These are phyloP conservation scores for Xylaria longipes DNA, from an alignment of 495 filamentous ascomycete species.

Conservation along the genomic window DNA sequence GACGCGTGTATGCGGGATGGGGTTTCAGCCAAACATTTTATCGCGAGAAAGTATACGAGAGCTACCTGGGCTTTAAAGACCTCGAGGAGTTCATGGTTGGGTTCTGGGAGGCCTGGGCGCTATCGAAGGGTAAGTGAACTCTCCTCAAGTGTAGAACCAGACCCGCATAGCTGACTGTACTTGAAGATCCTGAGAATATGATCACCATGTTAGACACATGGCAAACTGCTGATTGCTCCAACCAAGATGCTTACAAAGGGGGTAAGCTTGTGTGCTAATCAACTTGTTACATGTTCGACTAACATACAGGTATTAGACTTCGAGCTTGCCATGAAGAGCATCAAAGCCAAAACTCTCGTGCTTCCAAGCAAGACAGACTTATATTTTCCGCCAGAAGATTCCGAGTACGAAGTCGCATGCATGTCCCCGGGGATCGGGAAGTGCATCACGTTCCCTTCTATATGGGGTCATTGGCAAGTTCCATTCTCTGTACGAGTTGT, in stretches of 20 bases:
- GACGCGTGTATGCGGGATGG: conserved; percentile 77
- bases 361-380: conserved; percentile 71
- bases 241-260: conserved; percentile 68
- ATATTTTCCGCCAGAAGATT: conserved; percentile 79
- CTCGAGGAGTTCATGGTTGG: conserved; percentile 73
- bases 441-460: conserved; percentile 63
- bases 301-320: conserved; percentile 48
- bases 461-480: conserved; percentile 67
- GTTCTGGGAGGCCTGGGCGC: conserved; percentile 69
- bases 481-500: not conserved
- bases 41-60: conserved; percentile 68
- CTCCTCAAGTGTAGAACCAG: not conserved
- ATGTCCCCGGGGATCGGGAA: conserved; percentile 68
- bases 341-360: conserved; percentile 71
- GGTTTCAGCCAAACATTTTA: conserved; percentile 78
- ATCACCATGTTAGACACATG: conserved; percentile 74
- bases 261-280: conserved; percentile 8
- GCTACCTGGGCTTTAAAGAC: conserved; percentile 61
- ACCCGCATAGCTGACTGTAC: conserved; percentile 14
- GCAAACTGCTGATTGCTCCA: conserved; percentile 71
- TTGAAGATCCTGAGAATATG: conserved; percentile 69
- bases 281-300: not conserved
- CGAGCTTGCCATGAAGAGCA: conserved; percentile 67
- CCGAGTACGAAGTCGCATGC: conserved; percentile 67
- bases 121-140: conserved; percentile 27